These are phyloP conservation scores for Alternaria postmessia DNA, from an alignment of 2,329 filamentous ascomycete species.

Conservation along the genomic window DNA sequence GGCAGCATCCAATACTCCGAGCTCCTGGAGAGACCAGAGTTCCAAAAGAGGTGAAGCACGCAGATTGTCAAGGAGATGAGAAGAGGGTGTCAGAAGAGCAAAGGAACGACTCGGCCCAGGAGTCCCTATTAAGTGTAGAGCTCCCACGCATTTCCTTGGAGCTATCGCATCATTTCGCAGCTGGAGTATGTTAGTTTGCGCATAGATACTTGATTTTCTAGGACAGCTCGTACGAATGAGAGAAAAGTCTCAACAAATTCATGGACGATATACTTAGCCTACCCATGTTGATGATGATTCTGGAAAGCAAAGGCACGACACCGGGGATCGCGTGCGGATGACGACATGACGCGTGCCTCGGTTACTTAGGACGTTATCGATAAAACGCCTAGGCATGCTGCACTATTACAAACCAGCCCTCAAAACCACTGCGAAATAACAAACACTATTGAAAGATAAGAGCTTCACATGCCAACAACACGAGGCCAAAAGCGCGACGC, in stretches of 20 bases:
- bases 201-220: not conserved
- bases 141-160: slow-evolving; percentile 2
- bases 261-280: no score
- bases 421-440: not conserved
- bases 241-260: no score
- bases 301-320: not conserved
- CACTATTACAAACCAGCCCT: not conserved
- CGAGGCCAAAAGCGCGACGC: slow-evolving; percentile 31
- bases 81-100: not conserved
- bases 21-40: not conserved
- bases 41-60: not conserved
- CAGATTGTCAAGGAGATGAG: not conserved
- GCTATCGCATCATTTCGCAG: not conserved
- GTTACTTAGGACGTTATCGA: not conserved
- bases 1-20: slow-evolving; percentile 4
- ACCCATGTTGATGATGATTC: not conserved
- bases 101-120: not conserved
- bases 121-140: not conserved
- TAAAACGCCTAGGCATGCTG: not conserved
- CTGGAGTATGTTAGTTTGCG: not conserved
- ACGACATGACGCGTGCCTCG: slow-evolving; percentile 10
- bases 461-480: slow-evolving; percentile 32
- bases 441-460: not conserved
- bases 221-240: not conserved
- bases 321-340: not conserved